These are phyloP conservation scores for Litchi chinensis DNA, from an alignment of 345 rosid species.

Conservation along the genomic window DNA sequence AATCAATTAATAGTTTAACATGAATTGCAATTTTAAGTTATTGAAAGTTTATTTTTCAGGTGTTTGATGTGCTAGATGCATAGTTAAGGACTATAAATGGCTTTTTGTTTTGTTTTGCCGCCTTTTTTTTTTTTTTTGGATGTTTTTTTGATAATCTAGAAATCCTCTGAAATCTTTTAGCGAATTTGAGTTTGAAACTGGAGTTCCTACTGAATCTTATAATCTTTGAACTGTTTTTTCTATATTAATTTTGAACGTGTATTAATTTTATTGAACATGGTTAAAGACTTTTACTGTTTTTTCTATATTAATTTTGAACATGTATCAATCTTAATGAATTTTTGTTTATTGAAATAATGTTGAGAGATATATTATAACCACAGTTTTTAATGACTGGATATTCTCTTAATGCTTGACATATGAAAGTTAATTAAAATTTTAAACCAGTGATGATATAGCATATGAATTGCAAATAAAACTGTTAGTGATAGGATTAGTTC, in stretches of 20 bases:
- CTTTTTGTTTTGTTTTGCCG: too few species aligned
- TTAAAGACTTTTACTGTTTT: background rate
- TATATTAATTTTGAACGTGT: background rate
- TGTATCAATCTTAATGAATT: background rate
- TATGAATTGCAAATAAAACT: background rate
- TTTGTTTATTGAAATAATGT: too few species aligned
- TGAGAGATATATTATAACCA: background rate
- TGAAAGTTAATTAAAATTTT: background rate
- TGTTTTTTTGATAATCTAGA: too few species aligned
- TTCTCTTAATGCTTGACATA: background rate
- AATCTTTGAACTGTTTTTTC: background rate
- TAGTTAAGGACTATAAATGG: too few species aligned
- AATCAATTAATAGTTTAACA: background rate
- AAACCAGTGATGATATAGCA: background rate
- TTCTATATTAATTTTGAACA: background rate
- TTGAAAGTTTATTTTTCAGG: background rate
- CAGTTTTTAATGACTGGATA: background rate
- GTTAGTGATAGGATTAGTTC: background rate
- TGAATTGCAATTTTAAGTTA: background rate
- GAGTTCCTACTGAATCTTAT: too few species aligned
- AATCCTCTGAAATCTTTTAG: too few species aligned
- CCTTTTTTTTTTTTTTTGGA: too few species aligned
- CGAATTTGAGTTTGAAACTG: too few species aligned
- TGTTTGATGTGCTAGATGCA: background rate
- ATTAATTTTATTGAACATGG: background rate